Evolutionary conservation across 768 basidiomycete species (phyloP).

Genomic region (Amanita inopinata): DNA sequence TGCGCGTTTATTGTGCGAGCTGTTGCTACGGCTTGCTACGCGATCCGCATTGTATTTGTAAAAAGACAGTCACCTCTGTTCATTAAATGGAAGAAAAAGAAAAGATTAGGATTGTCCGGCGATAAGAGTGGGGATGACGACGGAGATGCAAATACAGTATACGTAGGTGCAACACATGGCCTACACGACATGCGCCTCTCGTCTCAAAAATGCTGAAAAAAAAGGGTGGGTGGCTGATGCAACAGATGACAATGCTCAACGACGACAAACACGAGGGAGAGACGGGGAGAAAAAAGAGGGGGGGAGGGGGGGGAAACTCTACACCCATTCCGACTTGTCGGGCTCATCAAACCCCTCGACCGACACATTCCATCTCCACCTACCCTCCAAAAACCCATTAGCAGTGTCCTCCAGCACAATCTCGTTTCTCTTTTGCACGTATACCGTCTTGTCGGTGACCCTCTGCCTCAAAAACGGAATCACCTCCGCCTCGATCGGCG

Average conservation of each 20-base stretch:
- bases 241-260: neutral
- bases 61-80: too few relatives aligned
- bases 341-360: conserved; percentile 65
- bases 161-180: too few relatives aligned
- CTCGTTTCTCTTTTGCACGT: conserved; percentile 95
- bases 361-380: conserved; percentile 73
- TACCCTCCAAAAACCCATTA: conserved; percentile 74
- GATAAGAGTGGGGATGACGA: too few relatives aligned
- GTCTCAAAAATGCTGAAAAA: too few relatives aligned
- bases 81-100: too few relatives aligned
- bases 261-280: neutral
- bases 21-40: too few relatives aligned
- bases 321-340: conserved; percentile 15
- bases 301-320: neutral
- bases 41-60: too few relatives aligned
- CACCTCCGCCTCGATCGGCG: conserved; percentile 78
- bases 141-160: too few relatives aligned
- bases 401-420: conserved; percentile 95
- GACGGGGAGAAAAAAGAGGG: neutral
- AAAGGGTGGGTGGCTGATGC: too few relatives aligned
- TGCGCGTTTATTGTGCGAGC: too few relatives aligned
- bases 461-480: conserved; percentile 80
- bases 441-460: conserved; percentile 95
- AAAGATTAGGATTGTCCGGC: too few relatives aligned
- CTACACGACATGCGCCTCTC: too few relatives aligned